Evolutionary conservation across 1,284 basidiomycete genomes (phyloP).

Genomic region (Ganoderma meredithae): DNA sequence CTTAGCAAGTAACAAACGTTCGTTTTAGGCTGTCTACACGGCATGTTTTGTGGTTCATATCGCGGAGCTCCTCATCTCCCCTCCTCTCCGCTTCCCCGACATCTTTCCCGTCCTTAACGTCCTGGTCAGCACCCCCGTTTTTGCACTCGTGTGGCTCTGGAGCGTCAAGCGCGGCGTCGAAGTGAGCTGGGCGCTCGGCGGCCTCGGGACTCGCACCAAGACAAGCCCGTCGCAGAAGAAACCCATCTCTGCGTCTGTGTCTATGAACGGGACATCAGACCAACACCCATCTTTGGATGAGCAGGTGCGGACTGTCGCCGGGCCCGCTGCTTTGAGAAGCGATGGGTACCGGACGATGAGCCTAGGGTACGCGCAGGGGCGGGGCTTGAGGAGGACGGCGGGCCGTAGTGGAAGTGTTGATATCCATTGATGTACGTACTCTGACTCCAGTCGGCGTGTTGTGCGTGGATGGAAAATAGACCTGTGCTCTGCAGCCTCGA

Average conservation of each 20-base stretch:
- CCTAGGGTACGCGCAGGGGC: constrained; percentile 29
- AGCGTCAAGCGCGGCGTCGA: constrained; percentile 76
- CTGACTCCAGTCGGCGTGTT: background rate
- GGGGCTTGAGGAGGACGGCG: constrained; percentile 22
- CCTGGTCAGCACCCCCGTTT: constrained; percentile 82
- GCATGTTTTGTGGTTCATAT: constrained; percentile 66
- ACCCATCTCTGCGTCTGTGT: constrained; percentile 8
- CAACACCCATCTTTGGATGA: background rate
- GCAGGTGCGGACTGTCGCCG: background rate
- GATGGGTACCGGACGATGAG: constrained; percentile 31
- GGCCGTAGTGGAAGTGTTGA: constrained; percentile 30
- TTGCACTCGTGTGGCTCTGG: constrained; percentile 79
- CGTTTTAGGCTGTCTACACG: constrained; percentile 63
- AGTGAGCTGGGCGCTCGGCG: constrained; percentile 68
- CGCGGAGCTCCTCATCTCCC: constrained; percentile 65
- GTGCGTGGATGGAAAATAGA: background rate
- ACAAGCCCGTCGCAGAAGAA: constrained; percentile 9
- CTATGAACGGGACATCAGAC: constrained; percentile 8
- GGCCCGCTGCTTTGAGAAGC: constrained; percentile 6
- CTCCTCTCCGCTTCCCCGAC: constrained; percentile 84
- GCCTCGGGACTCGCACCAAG: constrained; percentile 39
- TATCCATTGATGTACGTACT: constrained; percentile 12
- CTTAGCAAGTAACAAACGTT: too few relatives aligned
- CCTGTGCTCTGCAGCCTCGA: background rate
- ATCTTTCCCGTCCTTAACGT: constrained; percentile 88